Evolutionary conservation across 2,329 filamentous ascomycete genomes (phyloP), one percentile per base, ranked within the genome.

Genomic region (Arthrocladium fulminans): DNA sequence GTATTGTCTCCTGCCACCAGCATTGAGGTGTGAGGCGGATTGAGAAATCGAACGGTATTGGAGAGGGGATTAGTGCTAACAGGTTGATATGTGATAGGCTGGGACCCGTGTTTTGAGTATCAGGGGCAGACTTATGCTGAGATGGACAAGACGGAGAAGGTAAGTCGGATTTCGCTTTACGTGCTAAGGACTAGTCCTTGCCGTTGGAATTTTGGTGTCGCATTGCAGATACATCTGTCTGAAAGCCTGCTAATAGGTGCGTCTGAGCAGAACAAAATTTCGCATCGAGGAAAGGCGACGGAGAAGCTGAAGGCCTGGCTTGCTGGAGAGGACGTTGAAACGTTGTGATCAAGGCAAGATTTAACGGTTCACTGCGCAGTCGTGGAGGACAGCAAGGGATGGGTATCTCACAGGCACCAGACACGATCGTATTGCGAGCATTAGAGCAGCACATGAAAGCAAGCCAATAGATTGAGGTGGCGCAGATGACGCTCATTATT

Each of bases 91-190:
- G 22, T 30, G 32, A 24, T 41, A 94, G 89, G 90, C 39, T 98
- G 92, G 92, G 92, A 98, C 66, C 81, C 92, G 2, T 84, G 94
- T 55, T 98, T 98, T 60, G 92, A 98, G 69, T 90, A 94, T 58
- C 77, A 94, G 10, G 89, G 89, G 35, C 73, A 87, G 68, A 98
- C 92, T 71, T 83, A 94, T 64, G 92, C 92, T 23, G 92, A 98
- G 71, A 98, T 98, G 92, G 84, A 88, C 45, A 89, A 81, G 54
- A 72, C 85, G 67, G 87, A 86, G 72, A 90, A 95, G 85, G 88
- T 89, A 73, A 61, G 72, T 59, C 47, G 20, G n/a, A n/a, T n/a
- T n/a, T n/a, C n/a, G n/a, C n/a, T n/a, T n/a, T n/a, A n/a, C n/a
- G n/a, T n/a, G n/a, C n/a, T n/a, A n/a, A n/a, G n/a, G n/a, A n/a